Percentiles rank a stretch among this genome's conserved stretches.
Evolutionary conservation across 2,329 filamentous ascomycete genomes (phyloP).

Genomic region (Ceratocystis papillata): DNA sequence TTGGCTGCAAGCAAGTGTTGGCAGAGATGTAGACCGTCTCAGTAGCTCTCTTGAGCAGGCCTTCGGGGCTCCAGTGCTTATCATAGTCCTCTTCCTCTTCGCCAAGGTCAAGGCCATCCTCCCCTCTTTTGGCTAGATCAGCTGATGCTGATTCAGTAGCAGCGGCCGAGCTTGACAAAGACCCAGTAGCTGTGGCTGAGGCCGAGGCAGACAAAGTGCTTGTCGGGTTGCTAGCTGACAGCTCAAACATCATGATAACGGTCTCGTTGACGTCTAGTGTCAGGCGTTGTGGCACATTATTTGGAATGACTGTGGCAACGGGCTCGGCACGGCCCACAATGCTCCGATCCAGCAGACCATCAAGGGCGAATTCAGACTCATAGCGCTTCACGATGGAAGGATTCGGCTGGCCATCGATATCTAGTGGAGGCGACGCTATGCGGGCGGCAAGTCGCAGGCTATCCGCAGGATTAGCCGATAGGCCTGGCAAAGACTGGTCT

Average conservation of each 20-base stretch:
- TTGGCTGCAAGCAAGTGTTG: conserved; percentile 74
- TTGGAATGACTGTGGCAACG: conserved; percentile 42
- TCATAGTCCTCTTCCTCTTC: conserved; percentile 25
- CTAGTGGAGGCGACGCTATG: conserved; percentile 5
- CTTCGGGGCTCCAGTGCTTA: conserved; percentile 19
- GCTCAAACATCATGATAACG: conserved; percentile 36
- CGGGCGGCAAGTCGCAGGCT: conserved; percentile 1
- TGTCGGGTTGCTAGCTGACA: conserved; percentile 23
- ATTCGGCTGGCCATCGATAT: neutral
- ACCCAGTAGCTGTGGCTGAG: neutral
- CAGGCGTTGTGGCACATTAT: conserved; percentile 51
- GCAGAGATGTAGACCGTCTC: conserved; percentile 63
- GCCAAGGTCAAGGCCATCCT: conserved; percentile 15
- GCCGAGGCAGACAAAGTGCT: neutral
- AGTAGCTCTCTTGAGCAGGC: conserved; percentile 15
- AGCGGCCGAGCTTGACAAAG: neutral
- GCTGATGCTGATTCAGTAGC: neutral
- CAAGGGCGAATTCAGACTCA: conserved; percentile 48
- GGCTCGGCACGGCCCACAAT: conserved; percentile 52
- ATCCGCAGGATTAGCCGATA: conserved; percentile 3
- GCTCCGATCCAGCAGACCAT: conserved; percentile 45
- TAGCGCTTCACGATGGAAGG: conserved; percentile 29
- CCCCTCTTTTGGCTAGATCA: conserved; percentile 12
- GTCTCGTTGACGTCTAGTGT: conserved; percentile 54
- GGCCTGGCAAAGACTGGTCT: neutral